Evolutionary conservation across 2,329 filamentous ascomycete genomes (phyloP).

Genomic region (Clathrospora elynae): DNA sequence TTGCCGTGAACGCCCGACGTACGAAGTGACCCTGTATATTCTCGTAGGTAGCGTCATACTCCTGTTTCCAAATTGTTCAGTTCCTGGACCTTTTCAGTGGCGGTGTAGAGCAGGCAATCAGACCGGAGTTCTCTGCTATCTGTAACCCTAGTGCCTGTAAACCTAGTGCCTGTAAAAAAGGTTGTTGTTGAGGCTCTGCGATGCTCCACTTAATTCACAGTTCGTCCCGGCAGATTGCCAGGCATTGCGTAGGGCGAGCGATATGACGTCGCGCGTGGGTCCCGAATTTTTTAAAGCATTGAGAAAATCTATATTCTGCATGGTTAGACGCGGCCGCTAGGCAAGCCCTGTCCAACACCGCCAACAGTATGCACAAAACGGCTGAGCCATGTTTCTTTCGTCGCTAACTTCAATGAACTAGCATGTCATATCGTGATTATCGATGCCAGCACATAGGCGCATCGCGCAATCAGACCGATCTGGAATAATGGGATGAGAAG

Average conservation of each 20-base stretch:
- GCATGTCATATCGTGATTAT: no score
- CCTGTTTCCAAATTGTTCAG: not conserved
- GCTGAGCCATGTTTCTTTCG: no score
- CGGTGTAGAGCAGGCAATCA: constrained; percentile 1
- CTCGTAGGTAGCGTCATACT: constrained; percentile 8
- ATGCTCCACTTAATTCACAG: constrained; percentile 25
- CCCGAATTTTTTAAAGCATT: constrained; percentile 8
- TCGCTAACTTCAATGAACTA: no score
- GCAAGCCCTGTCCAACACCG: no score
- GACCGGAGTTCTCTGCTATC: constrained; percentile 12
- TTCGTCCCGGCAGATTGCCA: constrained; percentile 9
- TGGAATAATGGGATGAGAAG: no score
- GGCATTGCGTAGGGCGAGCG: no score
- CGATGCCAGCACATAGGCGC: no score
- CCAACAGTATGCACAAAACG: no score
- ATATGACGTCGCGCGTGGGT: constrained; percentile 16
- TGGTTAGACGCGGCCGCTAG: constrained; percentile 3
- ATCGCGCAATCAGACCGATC: no score
- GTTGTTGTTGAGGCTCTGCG: constrained; percentile 28
- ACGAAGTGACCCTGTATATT: constrained; percentile 1
- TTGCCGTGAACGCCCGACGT: constrained; percentile 18
- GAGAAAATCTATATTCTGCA: constrained; percentile 1
- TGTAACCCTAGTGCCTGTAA: constrained; percentile 20
- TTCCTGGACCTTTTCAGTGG: constrained; percentile 1
- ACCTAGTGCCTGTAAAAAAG: no score